Percentiles rank a stretch among this genome's conserved stretches.
phyloP scores from a whole-genome alignment of 2,329 filamentous ascomycete genomes.

The Microcera coccophila region DNA sequence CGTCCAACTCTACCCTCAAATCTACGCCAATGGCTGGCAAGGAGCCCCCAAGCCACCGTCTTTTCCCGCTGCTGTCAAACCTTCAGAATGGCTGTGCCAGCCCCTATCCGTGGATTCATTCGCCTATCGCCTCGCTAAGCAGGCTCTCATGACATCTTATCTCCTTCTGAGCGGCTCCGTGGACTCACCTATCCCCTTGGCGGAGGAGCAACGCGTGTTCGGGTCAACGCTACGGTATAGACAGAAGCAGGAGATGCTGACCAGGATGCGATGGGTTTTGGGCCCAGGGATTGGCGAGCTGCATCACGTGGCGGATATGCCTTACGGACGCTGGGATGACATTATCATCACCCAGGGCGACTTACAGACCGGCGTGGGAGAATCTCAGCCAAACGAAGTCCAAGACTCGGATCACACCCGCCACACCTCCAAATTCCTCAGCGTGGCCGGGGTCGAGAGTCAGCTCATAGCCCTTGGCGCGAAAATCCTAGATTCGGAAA shows the following conservation, averaged over 20 bases:
- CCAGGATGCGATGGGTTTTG: conserved; percentile 21
- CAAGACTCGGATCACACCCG: background rate
- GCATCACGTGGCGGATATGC: conserved; percentile 23
- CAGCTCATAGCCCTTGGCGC: conserved; percentile 24
- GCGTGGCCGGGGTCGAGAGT: conserved; percentile 23
- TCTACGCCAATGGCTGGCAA: conserved; percentile 25
- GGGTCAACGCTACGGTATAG: conserved; percentile 14
- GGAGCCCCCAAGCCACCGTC: conserved; percentile 9
- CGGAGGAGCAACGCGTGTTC: conserved; percentile 17
- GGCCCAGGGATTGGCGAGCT: conserved; percentile 22
- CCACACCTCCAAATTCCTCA: conserved; percentile 13
- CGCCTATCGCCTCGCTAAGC: conserved; percentile 19
- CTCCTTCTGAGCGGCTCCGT: conserved; percentile 14
- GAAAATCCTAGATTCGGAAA: conserved; percentile 20
- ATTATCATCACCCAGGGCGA: conserved; percentile 20
- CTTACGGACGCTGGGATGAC: conserved; percentile 23
- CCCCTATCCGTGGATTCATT: conserved; percentile 18
- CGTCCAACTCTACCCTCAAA: conserved; percentile 12
- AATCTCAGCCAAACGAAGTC: conserved; percentile 10
- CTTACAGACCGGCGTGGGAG: too few relatives aligned
- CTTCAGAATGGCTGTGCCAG: conserved; percentile 1
- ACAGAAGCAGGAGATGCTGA: conserved; percentile 21
- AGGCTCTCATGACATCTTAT: conserved; percentile 17
- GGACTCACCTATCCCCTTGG: conserved; percentile 7
- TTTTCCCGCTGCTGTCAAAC: conserved; percentile 3